phyloP scores from a whole-genome alignment of 331 rosid genomes.

The Prunus yedoensis region DNA sequence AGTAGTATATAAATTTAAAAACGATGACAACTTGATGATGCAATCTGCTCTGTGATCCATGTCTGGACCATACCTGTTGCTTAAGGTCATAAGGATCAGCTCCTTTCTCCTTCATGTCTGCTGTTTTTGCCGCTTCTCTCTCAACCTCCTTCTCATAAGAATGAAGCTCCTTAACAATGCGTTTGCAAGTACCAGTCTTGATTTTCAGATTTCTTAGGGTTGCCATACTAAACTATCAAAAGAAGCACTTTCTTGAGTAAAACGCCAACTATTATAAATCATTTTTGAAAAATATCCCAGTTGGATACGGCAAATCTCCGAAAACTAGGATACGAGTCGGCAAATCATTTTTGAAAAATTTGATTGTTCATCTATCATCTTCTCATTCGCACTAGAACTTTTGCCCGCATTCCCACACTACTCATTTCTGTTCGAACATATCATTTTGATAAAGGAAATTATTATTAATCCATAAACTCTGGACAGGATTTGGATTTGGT shows the following conservation, averaged over 20 bases:
- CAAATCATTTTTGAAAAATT: too few species aligned
- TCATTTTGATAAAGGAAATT: too few species aligned
- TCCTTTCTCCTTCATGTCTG: conserved; percentile 82
- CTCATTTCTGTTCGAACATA: too few species aligned
- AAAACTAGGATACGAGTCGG: too few species aligned
- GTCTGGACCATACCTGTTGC: conserved; percentile 65
- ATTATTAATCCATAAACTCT: too few species aligned
- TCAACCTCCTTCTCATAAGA: conserved; percentile 90
- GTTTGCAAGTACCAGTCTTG: conserved; percentile 84
- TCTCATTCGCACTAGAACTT: too few species aligned
- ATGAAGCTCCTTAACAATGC: conserved; percentile 76
- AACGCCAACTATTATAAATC: background rate
- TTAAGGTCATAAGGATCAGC: conserved; percentile 90
- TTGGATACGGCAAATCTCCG: background rate
- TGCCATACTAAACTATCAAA: conserved; percentile 46
- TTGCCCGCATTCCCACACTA: too few species aligned
- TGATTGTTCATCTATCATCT: too few species aligned
- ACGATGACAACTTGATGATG: background rate
- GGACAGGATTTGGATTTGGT: too few species aligned
- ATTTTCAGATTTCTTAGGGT: conserved; percentile 68
- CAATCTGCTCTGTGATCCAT: background rate
- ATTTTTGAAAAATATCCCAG: background rate
- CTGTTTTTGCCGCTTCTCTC: conserved; percentile 84
- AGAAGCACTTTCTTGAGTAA: background rate
- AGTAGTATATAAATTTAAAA: background rate